A percentile compares a stretch with the other conserved stretches of the same genome.
Evolutionary conservation across 306 rosid species (phyloP).

Genomic region (Citrullus mucosospermus): DNA sequence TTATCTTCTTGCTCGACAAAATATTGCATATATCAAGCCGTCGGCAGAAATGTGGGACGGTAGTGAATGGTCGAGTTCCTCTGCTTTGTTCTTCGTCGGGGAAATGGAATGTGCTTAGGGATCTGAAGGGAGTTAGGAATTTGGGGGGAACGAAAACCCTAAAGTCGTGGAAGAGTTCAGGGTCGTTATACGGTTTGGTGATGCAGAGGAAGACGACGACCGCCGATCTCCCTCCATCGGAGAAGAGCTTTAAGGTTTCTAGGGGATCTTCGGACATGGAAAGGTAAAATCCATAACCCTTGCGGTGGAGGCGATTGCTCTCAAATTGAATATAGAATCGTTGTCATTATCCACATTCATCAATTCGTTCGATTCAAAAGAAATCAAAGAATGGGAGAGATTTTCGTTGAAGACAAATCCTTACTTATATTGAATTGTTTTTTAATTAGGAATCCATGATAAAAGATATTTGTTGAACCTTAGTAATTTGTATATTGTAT

Average conservation of each 20-base stretch:
- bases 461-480: too few relatives aligned
- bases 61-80: slow-evolving; percentile 30
- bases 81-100: slow-evolving; percentile 37
- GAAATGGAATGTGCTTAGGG: slow-evolving; percentile 33
- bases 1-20: too few relatives aligned
- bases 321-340: not conserved
- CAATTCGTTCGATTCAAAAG: not conserved
- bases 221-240: slow-evolving; percentile 1
- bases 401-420: too few relatives aligned
- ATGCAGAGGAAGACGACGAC: slow-evolving; percentile 14
- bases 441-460: too few relatives aligned
- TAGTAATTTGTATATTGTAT: too few relatives aligned
- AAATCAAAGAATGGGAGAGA: not conserved
- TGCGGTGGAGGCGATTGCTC: not conserved
- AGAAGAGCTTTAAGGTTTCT: not conserved
- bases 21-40: too few relatives aligned
- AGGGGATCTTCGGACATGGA: not conserved
- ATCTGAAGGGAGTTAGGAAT: slow-evolving; percentile 43
- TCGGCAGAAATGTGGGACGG: slow-evolving; percentile 29
- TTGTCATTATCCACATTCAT: not conserved
- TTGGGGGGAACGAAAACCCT: slow-evolving; percentile 40
- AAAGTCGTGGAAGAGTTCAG: slow-evolving; percentile 19
- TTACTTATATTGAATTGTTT: too few relatives aligned
- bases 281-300: not conserved
- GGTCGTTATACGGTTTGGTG: slow-evolving; percentile 59